phyloP scores from a whole-genome alignment of 2,329 filamentous ascomycete genomes.

The Xylariaceae sp. region DNA sequence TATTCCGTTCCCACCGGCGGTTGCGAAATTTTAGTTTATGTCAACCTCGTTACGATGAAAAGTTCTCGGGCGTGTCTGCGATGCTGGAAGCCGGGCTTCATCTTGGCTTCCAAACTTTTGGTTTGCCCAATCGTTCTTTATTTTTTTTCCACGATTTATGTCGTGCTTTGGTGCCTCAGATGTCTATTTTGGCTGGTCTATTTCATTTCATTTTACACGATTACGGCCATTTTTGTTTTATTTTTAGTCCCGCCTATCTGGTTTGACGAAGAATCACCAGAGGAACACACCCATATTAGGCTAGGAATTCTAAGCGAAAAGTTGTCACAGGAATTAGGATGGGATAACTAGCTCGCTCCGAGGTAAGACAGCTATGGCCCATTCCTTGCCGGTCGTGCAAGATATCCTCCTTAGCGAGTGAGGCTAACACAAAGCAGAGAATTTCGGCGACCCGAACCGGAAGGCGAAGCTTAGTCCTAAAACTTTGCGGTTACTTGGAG shows the following conservation, averaged over 20 bases:
- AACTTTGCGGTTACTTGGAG: conserved; percentile 12
- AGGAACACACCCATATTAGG: conserved; percentile 17
- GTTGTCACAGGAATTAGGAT: conserved; percentile 20
- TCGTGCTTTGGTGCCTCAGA: conserved; percentile 15
- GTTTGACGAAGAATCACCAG: conserved; percentile 22
- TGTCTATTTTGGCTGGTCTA: conserved; percentile 19
- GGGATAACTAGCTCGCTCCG: conserved; percentile 13
- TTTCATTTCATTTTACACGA: conserved; percentile 16
- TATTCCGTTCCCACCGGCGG: conserved; percentile 11
- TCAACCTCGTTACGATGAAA: conserved; percentile 22
- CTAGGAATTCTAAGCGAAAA: conserved; percentile 13
- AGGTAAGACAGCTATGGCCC: conserved; percentile 14
- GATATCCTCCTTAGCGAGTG: conserved; percentile 16
- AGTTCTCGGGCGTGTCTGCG: conserved; percentile 23
- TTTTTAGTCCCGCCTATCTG: conserved; percentile 19
- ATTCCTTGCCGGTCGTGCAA: conserved; percentile 22
- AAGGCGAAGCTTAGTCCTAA: conserved; percentile 15
- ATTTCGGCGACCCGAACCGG: conserved; percentile 19
- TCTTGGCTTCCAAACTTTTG: conserved; percentile 23
- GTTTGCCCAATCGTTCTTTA: conserved; percentile 16
- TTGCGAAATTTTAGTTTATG: conserved; percentile 17
- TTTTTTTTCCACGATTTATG: conserved; percentile 19
- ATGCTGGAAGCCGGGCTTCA: conserved; percentile 21
- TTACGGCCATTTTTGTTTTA: conserved; percentile 17
- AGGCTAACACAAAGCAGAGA: conserved; percentile 19